Evolutionary conservation across 164 flowering plant genomes (phyloP), one percentile per base, ranked within the genome.

Genomic region (Litsea cubeba): DNA sequence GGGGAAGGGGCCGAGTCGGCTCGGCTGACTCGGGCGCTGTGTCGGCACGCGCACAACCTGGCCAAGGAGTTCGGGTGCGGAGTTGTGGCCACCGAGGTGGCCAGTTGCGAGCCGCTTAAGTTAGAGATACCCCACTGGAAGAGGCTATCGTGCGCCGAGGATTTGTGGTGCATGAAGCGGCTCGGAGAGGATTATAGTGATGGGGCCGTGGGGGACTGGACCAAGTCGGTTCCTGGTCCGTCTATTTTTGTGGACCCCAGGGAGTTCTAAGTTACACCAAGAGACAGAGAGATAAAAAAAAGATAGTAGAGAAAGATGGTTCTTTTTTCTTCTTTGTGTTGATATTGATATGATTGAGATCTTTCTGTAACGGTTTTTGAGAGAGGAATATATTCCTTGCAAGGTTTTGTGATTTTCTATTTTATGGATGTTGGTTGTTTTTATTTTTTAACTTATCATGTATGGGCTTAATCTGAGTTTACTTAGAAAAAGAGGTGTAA

Each of bases 181-280:
- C 88, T 96, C 3, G 90, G 84, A 35, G 94, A 88, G 67, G 95
- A 90, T 70, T 88, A 90, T 78, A 87, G 93, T 64, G 97, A 95
- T 75, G 95, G 94, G 4, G 72, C 93, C 2, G 86, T 93, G 62
- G 98, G 98, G 69, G 98, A 96, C 79, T 96, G 99, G 99, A 96
- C 98, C 22, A 94, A 91, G 71, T 92, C 99, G 7, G 76, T 83
- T 15, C 87, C 97, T 32, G 94, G 89, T 2, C 7, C 72, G 22
- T 92, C 99, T 62, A 89, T 95, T 79, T 95, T 95, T 80, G 98
- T 94, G 68, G 99, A 95, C 80, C 98, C 99, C 1, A 85, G 99
- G 77, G 98, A 92, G 80, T 72, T 91, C 71, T 92, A 75, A 23
- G 17, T 4, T 22, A 49, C 7, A n/a, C 3, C 20, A 40, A 20